A percentile compares a stretch with the other conserved stretches of the same genome.
Evolutionary conservation across 2,329 filamentous ascomycete species (phyloP).

Genomic region (Penicillium sp.): DNA sequence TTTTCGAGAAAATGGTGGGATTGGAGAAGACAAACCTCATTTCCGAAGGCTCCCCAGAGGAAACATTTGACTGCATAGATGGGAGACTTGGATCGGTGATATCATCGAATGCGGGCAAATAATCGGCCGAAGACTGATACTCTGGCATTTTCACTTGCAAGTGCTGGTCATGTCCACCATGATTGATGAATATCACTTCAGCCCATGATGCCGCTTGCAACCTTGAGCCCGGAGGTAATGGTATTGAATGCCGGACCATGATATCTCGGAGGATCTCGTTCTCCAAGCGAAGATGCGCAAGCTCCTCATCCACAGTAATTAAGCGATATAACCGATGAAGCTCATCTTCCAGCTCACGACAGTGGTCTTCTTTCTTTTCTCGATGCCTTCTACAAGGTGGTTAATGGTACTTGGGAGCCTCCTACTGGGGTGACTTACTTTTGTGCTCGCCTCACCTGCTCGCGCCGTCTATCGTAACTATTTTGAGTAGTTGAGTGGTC

Average conservation of each 20-base stretch:
- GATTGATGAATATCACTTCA: constrained; percentile 3
- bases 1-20: not conserved
- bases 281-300: not conserved
- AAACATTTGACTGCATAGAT: not conserved
- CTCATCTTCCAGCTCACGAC: constrained; percentile 8
- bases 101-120: not conserved
- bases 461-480: constrained; percentile 3
- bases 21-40: not conserved
- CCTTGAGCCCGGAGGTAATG: constrained; percentile 1
- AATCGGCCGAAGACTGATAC: not conserved
- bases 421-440: not conserved
- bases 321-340: not conserved
- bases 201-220: constrained; percentile 1
- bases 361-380: not conserved
- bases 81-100: not conserved
- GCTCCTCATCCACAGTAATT: not conserved
- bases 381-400: not conserved
- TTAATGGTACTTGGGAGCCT: not conserved
- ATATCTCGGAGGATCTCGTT: constrained; percentile 13
- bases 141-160: constrained; percentile 5
- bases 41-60: not conserved
- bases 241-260: constrained; percentile 7
- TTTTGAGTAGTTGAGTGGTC: not conserved
- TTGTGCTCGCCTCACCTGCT: constrained; percentile 12
- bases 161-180: not conserved